Evolutionary conservation across 495 filamentous ascomycete species (phyloP).

Genomic region (Podospora didyma): DNA sequence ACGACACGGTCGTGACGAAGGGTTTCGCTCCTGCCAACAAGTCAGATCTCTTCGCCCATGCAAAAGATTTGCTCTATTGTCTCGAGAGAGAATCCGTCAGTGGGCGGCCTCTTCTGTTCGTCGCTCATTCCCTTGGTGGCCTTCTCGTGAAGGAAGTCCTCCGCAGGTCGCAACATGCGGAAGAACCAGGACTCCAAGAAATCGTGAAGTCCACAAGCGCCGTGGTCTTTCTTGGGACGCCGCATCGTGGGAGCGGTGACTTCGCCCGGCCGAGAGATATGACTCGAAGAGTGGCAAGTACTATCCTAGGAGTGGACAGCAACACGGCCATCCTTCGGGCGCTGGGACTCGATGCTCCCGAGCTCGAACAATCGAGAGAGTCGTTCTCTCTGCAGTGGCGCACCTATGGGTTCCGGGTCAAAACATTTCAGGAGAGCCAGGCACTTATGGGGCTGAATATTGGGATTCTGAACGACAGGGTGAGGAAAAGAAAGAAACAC

Average conservation of each 20-base stretch:
- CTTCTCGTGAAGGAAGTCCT: constrained; percentile 17
- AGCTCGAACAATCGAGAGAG: constrained; percentile 14
- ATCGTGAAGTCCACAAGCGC: constrained; percentile 32
- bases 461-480: constrained; percentile 6
- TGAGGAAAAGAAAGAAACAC: too few relatives aligned
- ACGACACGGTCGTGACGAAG: constrained; percentile 36
- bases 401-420: constrained; percentile 15
- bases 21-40: constrained; percentile 15
- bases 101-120: constrained; percentile 34
- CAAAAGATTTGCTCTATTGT: constrained; percentile 30
- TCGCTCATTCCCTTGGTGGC: constrained; percentile 31
- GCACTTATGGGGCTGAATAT: constrained; percentile 8
- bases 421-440: constrained; percentile 19
- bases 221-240: constrained; percentile 39
- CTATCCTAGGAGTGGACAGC: too few relatives aligned
- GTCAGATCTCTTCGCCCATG: constrained; percentile 33
- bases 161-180: not conserved
- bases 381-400: constrained; percentile 14
- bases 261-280: constrained; percentile 9
- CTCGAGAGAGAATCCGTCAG: constrained; percentile 8
- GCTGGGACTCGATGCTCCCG: constrained; percentile 9
- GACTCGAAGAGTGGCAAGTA: constrained; percentile 3
- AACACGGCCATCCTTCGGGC: too few relatives aligned
- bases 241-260: constrained; percentile 29
- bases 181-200: not conserved